These are phyloP conservation scores for Termitomyces sp. DNA, from an alignment of 768 basidiomycete genomes.

Conservation along the genomic window DNA sequence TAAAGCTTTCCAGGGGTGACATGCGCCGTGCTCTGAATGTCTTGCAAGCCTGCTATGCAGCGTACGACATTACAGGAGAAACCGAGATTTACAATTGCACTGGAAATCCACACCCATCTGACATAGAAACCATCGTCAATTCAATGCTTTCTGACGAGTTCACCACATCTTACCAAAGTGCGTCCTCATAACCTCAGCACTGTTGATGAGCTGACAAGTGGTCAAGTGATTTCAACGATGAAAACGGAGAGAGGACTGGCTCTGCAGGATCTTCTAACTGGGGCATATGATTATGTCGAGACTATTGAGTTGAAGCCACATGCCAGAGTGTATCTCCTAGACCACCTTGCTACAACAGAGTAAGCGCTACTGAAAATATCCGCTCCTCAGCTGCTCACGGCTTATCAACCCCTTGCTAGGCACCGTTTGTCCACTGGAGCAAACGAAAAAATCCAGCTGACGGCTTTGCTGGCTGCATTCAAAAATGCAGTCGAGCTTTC, in stretches of 20 bases:
- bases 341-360: conserved; percentile 95
- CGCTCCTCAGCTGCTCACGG: neutral
- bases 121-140: conserved; percentile 90
- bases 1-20: conserved; percentile 95
- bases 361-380: conserved; percentile 38
- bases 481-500: conserved; percentile 88
- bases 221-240: conserved; percentile 76
- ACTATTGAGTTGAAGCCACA: conserved; percentile 83
- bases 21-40: conserved; percentile 97
- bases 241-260: conserved; percentile 94
- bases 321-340: conserved; percentile 87
- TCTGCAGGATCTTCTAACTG: conserved; percentile 89
- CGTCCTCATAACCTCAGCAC: conserved; percentile 20
- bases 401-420: conserved; percentile 37
- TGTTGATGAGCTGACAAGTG: conserved; percentile 3
- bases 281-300: conserved; percentile 88
- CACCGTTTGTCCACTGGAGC: conserved; percentile 91
- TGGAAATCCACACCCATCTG: conserved; percentile 92
- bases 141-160: conserved; percentile 97
- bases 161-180: conserved; percentile 84
- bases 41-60: conserved; percentile 96
- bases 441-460: conserved; percentile 91
- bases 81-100: conserved; percentile 95
- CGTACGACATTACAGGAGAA: conserved; percentile 87
- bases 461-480: conserved; percentile 88